Conservation (phyloP, 164 flowering plant genomes). For the Taxillus chinensis region DNA sequence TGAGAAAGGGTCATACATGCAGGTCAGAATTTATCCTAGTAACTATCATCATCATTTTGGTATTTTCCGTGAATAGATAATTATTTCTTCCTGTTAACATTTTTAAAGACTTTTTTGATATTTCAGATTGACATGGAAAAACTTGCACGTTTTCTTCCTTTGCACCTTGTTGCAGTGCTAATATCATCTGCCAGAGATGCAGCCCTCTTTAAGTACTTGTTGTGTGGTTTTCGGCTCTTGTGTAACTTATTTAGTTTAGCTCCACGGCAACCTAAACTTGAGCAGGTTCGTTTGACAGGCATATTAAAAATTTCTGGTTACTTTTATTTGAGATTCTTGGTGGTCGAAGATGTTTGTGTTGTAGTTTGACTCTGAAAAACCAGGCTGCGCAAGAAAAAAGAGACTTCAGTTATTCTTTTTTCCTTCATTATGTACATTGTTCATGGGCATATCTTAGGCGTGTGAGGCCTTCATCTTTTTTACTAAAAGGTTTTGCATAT, state of each 20-base stretch:
- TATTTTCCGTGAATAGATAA: not conserved
- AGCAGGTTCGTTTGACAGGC: constrained; percentile 50
- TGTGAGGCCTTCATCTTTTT: not conserved
- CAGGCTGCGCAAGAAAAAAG: not conserved
- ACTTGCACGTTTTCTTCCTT: constrained; percentile 59
- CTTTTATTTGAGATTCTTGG: not conserved
- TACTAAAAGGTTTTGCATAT: not conserved
- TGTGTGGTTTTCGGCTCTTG: constrained; percentile 64
- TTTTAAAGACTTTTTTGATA: constrained; percentile 2
- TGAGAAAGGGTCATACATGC: constrained; percentile 40
- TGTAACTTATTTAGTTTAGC: constrained; percentile 72
- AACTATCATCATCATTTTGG: constrained; percentile 1
- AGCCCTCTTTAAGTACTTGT: constrained; percentile 40
- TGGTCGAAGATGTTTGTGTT: not conserved
- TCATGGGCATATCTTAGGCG: not conserved
- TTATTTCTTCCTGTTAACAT: not conserved
- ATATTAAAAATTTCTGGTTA: not conserved
- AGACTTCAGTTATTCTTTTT: not conserved
- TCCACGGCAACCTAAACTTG: constrained; percentile 58
- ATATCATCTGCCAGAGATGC: constrained; percentile 49
- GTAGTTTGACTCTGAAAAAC: not conserved
- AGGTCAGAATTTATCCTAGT: constrained; percentile 31
- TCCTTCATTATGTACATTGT: not conserved
- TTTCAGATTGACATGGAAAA: constrained; percentile 80
- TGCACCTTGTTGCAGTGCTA: constrained; percentile 77